Percentiles rank a stretch among this genome's conserved stretches.
Conservation (phyloP, 208 protist species). For the Wallacemonas rigidus region DNA sequence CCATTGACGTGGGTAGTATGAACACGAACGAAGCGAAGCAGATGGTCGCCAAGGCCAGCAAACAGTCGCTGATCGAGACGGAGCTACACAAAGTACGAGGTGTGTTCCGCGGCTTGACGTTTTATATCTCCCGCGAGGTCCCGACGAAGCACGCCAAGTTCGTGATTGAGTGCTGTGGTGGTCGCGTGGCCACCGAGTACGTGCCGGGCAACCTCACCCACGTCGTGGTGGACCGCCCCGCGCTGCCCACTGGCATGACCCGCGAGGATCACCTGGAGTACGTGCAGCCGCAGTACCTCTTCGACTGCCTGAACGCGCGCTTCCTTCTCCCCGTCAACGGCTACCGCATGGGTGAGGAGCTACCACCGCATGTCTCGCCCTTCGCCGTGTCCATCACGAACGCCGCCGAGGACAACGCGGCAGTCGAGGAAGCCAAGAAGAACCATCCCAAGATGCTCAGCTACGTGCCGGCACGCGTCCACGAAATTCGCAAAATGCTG, state of each 20-base stretch:
- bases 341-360: conserved; percentile 88
- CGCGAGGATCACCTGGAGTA: conserved; percentile 81
- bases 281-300: conserved; percentile 97
- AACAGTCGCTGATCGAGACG: conserved; percentile 45
- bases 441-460: conserved; percentile 76
- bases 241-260: conserved; percentile 59
- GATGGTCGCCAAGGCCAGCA: conserved; percentile 37
- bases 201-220: conserved; percentile 79
- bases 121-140: conserved; percentile 92
- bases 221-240: conserved; percentile 84
- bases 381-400: conserved; percentile 91
- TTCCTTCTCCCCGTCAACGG: conserved; percentile 77
- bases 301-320: conserved; percentile 95
- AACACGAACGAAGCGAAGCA: conserved; percentile 36
- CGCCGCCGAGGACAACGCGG: conserved; percentile 72
- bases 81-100: conserved; percentile 63
- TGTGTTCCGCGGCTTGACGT: conserved; percentile 77
- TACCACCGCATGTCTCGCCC: conserved; percentile 92
- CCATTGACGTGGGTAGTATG: conserved; percentile 22
- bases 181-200: conserved; percentile 78
- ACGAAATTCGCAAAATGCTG: conserved; percentile 81
- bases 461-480: conserved; percentile 88
- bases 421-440: conserved; percentile 78
- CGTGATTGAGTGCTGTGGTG: conserved; percentile 88
- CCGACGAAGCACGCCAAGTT: conserved; percentile 89